A percentile compares a stretch with the other conserved stretches of the same genome.
Conservation (phyloP, 2,329 filamentous ascomycete genomes). For the Sordariomycetes sp. region DNA sequence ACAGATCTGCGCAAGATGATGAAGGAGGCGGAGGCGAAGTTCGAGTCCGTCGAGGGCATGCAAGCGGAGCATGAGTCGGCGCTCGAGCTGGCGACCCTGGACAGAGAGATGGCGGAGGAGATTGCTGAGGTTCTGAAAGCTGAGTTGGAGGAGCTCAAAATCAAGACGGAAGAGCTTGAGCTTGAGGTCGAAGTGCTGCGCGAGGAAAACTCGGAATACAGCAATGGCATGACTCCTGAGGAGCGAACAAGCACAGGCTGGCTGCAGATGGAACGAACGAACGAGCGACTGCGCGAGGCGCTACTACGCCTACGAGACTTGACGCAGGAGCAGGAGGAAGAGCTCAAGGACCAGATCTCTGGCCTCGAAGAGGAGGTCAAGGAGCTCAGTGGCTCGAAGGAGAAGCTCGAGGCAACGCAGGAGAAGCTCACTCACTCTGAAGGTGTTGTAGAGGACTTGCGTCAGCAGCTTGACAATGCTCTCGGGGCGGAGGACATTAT, state of each 20-base stretch:
- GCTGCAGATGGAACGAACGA: conserved; percentile 85
- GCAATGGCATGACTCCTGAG: conserved; percentile 77
- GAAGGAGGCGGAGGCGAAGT: conserved; percentile 62
- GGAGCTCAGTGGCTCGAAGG: conserved; percentile 57
- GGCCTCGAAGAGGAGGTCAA: conserved; percentile 64
- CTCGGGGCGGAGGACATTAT: conserved; percentile 89
- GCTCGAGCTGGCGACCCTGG: conserved; percentile 78
- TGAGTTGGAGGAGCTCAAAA: conserved; percentile 69
- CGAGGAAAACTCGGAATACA: conserved; percentile 79
- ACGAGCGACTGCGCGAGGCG: conserved; percentile 79
- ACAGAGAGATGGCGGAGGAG: conserved; percentile 95
- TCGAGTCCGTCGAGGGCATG: conserved; percentile 59
- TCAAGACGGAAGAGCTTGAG: conserved; percentile 73
- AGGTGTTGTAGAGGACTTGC: conserved; percentile 71
- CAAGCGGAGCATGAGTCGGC: conserved; percentile 80
- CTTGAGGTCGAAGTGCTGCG: conserved; percentile 79
- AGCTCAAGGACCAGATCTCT: conserved; percentile 67
- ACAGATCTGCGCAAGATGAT: conserved; percentile 65
- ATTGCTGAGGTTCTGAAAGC: conserved; percentile 72
- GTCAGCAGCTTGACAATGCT: conserved; percentile 83
- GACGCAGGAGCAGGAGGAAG: conserved; percentile 74
- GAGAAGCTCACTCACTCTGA: conserved; percentile 67
- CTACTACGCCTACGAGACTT: conserved; percentile 78
- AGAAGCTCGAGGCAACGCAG: conserved; percentile 60
- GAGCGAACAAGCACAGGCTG: conserved; percentile 81